These are phyloP conservation scores for Prorocentrum cordatum DNA, from an alignment of 169 alveolate genomes.

Conservation along the genomic window DNA sequence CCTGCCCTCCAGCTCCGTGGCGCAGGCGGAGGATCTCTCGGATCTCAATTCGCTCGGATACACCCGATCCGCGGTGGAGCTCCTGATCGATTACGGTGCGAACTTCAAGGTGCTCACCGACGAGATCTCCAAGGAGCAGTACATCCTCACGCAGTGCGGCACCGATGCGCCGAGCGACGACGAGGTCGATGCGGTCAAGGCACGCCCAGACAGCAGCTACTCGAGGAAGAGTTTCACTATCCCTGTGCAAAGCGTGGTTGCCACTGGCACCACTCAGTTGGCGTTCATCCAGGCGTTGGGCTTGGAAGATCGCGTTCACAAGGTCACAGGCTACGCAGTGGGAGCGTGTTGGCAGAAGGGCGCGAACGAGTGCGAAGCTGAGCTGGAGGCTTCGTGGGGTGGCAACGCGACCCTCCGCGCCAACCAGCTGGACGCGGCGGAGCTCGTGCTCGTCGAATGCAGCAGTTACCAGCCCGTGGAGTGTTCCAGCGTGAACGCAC, in stretches of 20 bases:
- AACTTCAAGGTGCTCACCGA: slow-evolving; percentile 30
- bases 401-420: slow-evolving; percentile 17
- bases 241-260: slow-evolving; percentile 4
- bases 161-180: background rate
- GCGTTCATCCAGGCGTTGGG: background rate
- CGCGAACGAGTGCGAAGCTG: background rate
- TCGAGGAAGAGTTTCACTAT: slow-evolving; percentile 1
- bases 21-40: too few relatives aligned
- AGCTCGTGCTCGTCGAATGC: slow-evolving; percentile 35
- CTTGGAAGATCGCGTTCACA: background rate
- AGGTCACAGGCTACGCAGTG: background rate
- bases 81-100: too few relatives aligned
- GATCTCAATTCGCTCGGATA: too few relatives aligned
- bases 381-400: background rate
- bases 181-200: background rate
- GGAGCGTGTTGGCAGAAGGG: slow-evolving; percentile 39
- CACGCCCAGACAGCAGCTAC: background rate
- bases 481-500: background rate
- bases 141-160: slow-evolving; percentile 35
- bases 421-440: background rate
- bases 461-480: too few relatives aligned
- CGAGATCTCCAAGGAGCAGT: slow-evolving; percentile 11
- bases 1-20: too few relatives aligned
- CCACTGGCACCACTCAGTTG: background rate
- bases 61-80: too few relatives aligned